phyloP scores from a whole-genome alignment of 2,329 filamentous ascomycete species.

The Microdochium nivale region DNA sequence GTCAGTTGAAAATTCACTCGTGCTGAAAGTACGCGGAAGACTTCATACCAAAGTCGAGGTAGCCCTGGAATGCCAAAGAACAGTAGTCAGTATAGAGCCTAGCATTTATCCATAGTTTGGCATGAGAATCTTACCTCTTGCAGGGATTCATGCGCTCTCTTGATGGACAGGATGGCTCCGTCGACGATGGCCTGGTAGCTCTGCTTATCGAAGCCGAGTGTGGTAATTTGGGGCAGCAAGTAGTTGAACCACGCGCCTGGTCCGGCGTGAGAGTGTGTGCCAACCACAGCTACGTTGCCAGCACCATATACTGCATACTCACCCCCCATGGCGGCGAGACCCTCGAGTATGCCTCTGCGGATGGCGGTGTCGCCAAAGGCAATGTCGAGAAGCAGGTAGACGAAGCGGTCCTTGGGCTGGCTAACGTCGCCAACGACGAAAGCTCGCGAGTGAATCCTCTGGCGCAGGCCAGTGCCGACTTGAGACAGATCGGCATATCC shows the following conservation, averaged over 20 bases:
- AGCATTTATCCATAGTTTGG: neutral
- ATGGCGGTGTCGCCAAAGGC: constrained; percentile 82
- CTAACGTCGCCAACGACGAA: constrained; percentile 72
- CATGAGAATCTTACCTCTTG: constrained; percentile 26
- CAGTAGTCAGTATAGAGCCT: neutral
- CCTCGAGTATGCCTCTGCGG: constrained; percentile 71
- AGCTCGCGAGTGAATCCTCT: constrained; percentile 76
- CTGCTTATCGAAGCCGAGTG: constrained; percentile 74
- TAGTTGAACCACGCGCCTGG: constrained; percentile 92
- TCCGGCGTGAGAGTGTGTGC: constrained; percentile 84
- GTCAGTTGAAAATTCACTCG: neutral
- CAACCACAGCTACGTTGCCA: constrained; percentile 79
- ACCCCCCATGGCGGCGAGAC: constrained; percentile 55
- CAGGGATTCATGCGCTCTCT: constrained; percentile 65
- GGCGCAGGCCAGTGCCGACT: constrained; percentile 72
- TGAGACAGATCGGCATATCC: constrained; percentile 77
- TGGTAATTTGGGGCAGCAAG: constrained; percentile 80
- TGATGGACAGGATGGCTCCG: constrained; percentile 70
- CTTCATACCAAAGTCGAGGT: constrained; percentile 51
- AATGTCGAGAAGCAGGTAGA: constrained; percentile 82
- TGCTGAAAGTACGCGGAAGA: neutral
- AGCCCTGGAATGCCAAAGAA: constrained; percentile 34
- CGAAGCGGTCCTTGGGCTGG: constrained; percentile 60
- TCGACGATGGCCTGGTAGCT: constrained; percentile 83
- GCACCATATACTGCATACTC: constrained; percentile 69